Percentiles rank a stretch among this genome's conserved stretches.
phyloP scores from a whole-genome alignment of 2,329 filamentous ascomycete species.

The Fusarium ramigenum region DNA sequence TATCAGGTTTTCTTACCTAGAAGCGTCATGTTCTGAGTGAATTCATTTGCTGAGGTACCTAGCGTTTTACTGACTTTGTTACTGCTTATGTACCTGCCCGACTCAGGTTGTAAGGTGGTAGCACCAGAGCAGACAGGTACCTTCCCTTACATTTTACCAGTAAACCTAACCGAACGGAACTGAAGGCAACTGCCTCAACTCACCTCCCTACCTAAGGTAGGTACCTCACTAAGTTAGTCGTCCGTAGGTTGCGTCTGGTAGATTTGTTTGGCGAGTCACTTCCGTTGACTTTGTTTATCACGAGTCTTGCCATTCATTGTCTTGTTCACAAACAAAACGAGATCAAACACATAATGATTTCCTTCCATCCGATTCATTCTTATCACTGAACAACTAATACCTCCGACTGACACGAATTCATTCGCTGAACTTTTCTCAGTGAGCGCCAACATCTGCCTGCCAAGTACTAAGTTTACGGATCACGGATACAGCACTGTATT shows the following conservation, averaged over 20 bases:
- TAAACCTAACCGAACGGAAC: conserved; percentile 1
- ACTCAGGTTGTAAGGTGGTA: neutral
- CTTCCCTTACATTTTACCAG: conserved; percentile 11
- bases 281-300: neutral
- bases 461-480: conserved; percentile 5
- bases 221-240: neutral
- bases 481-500: conserved; percentile 4
- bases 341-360: neutral
- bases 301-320: neutral
- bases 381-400: neutral
- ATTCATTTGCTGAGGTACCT: neutral
- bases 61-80: neutral
- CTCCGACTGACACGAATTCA: neutral
- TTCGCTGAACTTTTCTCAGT: neutral
- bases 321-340: neutral
- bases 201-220: neutral
- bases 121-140: neutral
- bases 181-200: neutral
- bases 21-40: neutral
- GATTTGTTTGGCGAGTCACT: neutral
- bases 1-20: neutral
- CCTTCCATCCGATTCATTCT: neutral
- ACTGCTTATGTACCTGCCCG: conserved; percentile 18
- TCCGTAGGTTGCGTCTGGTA: neutral
- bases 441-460: conserved; percentile 6